These are phyloP conservation scores for Fusarium cicatricum DNA, from an alignment of 2,329 filamentous ascomycete genomes.

Conservation along the genomic window DNA sequence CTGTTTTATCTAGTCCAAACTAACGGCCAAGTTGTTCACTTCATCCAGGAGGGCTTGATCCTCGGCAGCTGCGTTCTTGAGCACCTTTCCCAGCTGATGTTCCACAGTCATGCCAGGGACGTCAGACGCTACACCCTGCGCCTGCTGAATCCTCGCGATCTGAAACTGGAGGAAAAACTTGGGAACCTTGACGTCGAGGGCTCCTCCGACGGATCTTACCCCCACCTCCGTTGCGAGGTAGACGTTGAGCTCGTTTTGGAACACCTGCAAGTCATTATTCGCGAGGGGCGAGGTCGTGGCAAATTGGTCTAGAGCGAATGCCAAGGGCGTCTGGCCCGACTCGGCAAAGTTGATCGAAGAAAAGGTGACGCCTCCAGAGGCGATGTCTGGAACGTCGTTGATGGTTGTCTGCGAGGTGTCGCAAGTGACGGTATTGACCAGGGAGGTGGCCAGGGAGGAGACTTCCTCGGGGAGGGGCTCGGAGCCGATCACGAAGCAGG, in stretches of 20 bases:
- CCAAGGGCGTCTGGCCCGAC: conserved; percentile 57
- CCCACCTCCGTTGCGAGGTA: conserved; percentile 69
- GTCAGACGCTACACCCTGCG: conserved; percentile 62
- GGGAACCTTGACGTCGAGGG: conserved; percentile 65
- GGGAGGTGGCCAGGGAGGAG: conserved; percentile 50
- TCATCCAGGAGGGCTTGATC: conserved; percentile 58
- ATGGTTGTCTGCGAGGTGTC: conserved; percentile 57
- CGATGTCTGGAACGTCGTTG: conserved; percentile 63
- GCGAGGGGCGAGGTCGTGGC: conserved; percentile 60
- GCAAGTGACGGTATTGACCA: conserved; percentile 60
- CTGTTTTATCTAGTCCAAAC: conserved; percentile 24
- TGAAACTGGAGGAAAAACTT: conserved; percentile 71
- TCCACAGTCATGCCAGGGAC: conserved; percentile 62
- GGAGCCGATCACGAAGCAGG: conserved; percentile 65
- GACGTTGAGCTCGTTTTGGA: conserved; percentile 62
- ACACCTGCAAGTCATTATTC: conserved; percentile 56
- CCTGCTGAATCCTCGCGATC: conserved; percentile 65
- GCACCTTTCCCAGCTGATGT: conserved; percentile 65
- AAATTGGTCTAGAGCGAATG: conserved; percentile 63
- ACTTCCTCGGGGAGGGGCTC: conserved; percentile 60
- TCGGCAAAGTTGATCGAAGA: conserved; percentile 64
- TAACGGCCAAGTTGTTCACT: conserved; percentile 54
- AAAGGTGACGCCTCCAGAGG: conserved; percentile 58
- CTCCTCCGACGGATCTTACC: conserved; percentile 61
- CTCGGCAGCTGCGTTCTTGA: conserved; percentile 62